Conservation (phyloP, 768 basidiomycete species). For the Mycena vitilis region DNA sequence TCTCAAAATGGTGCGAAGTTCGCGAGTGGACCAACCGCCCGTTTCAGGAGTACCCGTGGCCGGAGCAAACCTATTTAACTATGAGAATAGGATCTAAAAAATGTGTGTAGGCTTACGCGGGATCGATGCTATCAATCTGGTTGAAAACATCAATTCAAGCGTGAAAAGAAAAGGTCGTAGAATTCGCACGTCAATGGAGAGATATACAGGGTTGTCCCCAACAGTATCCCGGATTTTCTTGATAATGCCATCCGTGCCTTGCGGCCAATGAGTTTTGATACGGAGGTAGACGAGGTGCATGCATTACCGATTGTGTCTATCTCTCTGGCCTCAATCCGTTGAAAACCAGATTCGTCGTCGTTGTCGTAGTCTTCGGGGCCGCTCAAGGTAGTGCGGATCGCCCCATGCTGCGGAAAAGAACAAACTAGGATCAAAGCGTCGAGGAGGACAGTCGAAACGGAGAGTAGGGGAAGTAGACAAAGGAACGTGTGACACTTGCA, state of each 20-base stretch:
- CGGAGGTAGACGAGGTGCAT: not conserved
- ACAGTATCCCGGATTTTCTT: constrained; percentile 84
- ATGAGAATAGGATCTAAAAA: not conserved
- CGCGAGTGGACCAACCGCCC: constrained; percentile 87
- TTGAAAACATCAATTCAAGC: not conserved
- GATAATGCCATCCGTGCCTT: constrained; percentile 81
- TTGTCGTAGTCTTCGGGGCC: constrained; percentile 82
- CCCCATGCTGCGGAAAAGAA: constrained; percentile 76
- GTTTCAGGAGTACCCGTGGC: constrained; percentile 90
- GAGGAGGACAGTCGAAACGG: constrained; percentile 39
- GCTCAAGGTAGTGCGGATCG: constrained; percentile 86
- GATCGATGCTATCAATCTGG: constrained; percentile 84
- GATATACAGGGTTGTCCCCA: constrained; percentile 78
- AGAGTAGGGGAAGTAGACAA: constrained; percentile 26
- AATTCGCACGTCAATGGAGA: constrained; percentile 76
- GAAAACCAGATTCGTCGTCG: constrained; percentile 83
- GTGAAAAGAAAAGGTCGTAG: not conserved
- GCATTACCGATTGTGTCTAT: constrained; percentile 79
- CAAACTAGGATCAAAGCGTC: constrained; percentile 82
- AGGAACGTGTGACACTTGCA: constrained; percentile 71
- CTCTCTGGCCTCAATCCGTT: constrained; percentile 85
- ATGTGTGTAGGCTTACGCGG: constrained; percentile 49
- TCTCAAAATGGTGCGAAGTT: constrained; percentile 79
- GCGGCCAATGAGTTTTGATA: not conserved
- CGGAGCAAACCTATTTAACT: constrained; percentile 66